A percentile compares a stretch with the other conserved stretches of the same genome.
Conservation (phyloP, 2,329 filamentous ascomycete species). For the Alternaria sp. region DNA sequence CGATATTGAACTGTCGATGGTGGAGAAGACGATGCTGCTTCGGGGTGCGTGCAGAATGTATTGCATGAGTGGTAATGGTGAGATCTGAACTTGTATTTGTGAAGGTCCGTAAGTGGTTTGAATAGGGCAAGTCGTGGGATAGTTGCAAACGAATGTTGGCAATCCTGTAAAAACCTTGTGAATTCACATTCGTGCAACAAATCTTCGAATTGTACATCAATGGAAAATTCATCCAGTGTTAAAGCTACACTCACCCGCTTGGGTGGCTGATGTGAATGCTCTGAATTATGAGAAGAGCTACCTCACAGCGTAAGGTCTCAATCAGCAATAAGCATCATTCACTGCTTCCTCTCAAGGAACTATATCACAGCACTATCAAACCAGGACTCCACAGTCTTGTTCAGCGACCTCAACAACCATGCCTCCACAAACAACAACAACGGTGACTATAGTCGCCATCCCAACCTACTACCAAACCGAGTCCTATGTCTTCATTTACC, state of each 20-base stretch:
- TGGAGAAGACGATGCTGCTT: neutral
- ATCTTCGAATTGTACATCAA: no score
- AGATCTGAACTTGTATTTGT: neutral
- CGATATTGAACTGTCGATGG: neutral
- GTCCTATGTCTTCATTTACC: neutral
- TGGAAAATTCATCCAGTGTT: neutral
- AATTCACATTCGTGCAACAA: neutral
- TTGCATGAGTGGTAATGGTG: neutral
- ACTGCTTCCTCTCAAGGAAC: neutral
- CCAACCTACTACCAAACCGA: conserved; percentile 7
- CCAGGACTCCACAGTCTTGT: neutral
- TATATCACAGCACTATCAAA: neutral
- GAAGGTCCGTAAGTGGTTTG: neutral
- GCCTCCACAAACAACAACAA: neutral
- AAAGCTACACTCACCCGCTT: neutral
- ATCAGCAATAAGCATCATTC: neutral
- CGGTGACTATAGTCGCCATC: neutral
- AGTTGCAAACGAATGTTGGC: no score
- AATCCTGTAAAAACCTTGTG: neutral
- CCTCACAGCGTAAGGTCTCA: neutral
- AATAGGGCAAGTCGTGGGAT: neutral
- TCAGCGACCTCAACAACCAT: neutral
- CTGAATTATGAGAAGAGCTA: neutral
- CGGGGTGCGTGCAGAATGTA: neutral
- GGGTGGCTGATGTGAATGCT: neutral